Base-by-base conservation (phyloP, 768 basidiomycete genomes). In the Daedaleopsis nitida region DNA sequence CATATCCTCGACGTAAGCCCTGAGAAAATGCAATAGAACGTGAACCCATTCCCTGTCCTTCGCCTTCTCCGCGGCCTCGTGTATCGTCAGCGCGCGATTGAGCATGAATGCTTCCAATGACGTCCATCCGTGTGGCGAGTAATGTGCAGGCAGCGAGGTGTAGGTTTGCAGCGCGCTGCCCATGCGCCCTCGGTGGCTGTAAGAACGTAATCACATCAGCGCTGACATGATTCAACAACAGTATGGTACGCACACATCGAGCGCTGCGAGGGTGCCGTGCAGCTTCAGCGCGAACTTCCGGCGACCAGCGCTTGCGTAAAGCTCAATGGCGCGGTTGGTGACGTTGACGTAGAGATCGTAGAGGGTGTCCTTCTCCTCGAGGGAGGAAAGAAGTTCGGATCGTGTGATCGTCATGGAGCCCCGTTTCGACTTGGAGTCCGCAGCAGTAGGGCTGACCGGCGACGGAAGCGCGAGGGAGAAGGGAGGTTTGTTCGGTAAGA, bases 271-370 rank as follows among this genome's bases (percentile, higher is more conserved):
- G 67, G 83, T 88, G 1, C 91, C 92, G 63, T 95, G 91, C 52
- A 98, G 75, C 66, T 89, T 90, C 38, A 96, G 76, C 11, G 94
- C 94, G 69, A 90, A 92, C 68, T 96, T 91, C 52, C 88, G 82
- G 47, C 95, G 85, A 17, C 88, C 89, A n/a, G 89, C 88, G 65
- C 84, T 87, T 52, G 86, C 88, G 68, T 94, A 97, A 64, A 89
- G 81, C 50, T 93, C 90, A 57, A 97, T 90, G 6, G 94, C 87
- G 55, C 87, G 86, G 68, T 94, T 91, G 3, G 92, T 92, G 45
- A 86, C 74, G 14, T 75, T 76, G 21, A 87, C 76, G 72, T 97
- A 99, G 32, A 93, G 74, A 51, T 88, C 85, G 70, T 92, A 92
- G 68, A 96, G 98, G 9, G 75, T 71, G 2, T 86, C 82, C 43